Conservation (phyloP, 345 rosid species). For the Hibiscus tridactylites region DNA sequence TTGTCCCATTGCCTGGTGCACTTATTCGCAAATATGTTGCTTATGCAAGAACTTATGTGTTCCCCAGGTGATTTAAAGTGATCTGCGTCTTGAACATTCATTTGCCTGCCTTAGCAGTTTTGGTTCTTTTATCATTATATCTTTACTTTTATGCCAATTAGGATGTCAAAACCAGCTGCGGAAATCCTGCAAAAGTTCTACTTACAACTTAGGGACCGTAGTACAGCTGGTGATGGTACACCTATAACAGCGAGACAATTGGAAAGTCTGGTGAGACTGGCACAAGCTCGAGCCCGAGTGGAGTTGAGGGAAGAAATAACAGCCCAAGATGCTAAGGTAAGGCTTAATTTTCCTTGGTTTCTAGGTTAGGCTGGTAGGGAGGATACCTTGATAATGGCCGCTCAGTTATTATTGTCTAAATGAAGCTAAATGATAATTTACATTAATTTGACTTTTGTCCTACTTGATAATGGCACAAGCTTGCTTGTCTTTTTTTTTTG, state of each 20-base stretch:
- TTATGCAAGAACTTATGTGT: constrained; percentile 72
- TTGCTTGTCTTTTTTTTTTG: no score
- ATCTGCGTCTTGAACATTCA: neutral
- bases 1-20: constrained; percentile 71
- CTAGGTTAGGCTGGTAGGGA: neutral
- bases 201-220: constrained; percentile 76
- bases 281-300: constrained; percentile 90
- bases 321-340: constrained; percentile 78
- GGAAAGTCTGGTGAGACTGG: constrained; percentile 88
- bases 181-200: constrained; percentile 82
- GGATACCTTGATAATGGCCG: constrained; percentile 3
- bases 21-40: constrained; percentile 89
- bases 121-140: neutral
- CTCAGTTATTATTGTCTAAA: constrained; percentile 3
- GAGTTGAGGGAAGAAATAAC: constrained; percentile 93
- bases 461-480: no score
- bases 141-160: constrained; percentile 18
- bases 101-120: neutral
- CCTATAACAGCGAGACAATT: constrained; percentile 97
- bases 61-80: constrained; percentile 61
- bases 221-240: constrained; percentile 84
- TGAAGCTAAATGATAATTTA: neutral
- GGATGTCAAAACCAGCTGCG: constrained; percentile 89
- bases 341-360: neutral
- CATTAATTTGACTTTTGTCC: neutral